Conservation (phyloP, 352 stramenopile species). For the Elongisporangium prolatum region DNA sequence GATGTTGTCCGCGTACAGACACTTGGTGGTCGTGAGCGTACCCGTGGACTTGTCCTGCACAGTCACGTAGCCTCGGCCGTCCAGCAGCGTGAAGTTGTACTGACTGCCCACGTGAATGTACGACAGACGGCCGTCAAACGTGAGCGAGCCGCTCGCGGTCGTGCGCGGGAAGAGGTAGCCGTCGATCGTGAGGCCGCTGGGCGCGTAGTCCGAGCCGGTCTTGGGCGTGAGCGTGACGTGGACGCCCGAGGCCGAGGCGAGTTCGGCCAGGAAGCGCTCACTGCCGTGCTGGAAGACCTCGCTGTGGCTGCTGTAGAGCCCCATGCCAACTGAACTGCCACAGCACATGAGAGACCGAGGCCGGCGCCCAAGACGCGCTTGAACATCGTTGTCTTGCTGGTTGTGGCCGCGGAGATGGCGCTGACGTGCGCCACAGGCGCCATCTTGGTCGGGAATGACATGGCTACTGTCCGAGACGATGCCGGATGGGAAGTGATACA, state of each 20-base stretch:
- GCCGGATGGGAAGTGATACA: neutral
- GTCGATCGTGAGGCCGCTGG: neutral
- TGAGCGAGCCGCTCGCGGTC: slow-evolving; percentile 6
- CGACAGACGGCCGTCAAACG: slow-evolving; percentile 22
- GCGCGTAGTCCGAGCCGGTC: neutral
- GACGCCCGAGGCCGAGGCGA: slow-evolving; percentile 4
- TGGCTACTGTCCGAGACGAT: neutral
- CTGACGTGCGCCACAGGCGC: neutral
- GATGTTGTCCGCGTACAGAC: neutral
- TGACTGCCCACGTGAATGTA: slow-evolving; percentile 18
- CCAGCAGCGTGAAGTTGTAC: slow-evolving; percentile 28
- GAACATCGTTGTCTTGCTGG: neutral
- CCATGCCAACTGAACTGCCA: neutral
- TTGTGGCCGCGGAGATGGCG: neutral
- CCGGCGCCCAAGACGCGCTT: neutral
- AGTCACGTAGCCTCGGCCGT: slow-evolving; percentile 25
- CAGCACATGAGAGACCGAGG: slow-evolving; percentile 1
- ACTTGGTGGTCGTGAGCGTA: slow-evolving; percentile 1
- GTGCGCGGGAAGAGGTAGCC: slow-evolving; percentile 10
- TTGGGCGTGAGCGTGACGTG: slow-evolving; percentile 12
- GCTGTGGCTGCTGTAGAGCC: slow-evolving; percentile 4
- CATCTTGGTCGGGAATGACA: neutral
- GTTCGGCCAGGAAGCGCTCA: slow-evolving; percentile 2
- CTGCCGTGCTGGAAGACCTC: slow-evolving; percentile 9
- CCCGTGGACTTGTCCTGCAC: slow-evolving; percentile 17